phyloP scores from a whole-genome alignment of 2,329 filamentous ascomycete species.

The Cladophialophora psammophila region DNA sequence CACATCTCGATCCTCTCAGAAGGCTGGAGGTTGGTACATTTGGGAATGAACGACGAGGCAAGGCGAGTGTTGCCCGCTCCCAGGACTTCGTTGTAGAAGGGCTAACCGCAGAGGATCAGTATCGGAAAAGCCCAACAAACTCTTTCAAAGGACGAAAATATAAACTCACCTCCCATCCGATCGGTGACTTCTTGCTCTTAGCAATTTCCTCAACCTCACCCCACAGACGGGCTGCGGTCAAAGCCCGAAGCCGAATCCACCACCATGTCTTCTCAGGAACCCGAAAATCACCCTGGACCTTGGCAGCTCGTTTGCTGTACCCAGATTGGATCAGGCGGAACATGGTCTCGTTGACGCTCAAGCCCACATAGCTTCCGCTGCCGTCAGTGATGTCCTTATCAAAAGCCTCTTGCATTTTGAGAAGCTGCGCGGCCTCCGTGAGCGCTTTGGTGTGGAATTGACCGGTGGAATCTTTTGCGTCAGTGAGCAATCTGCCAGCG shows the following conservation, averaged over 20 bases:
- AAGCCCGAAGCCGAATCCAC: constrained; percentile 84
- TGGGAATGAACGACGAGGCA: constrained; percentile 83
- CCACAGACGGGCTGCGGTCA: constrained; percentile 92
- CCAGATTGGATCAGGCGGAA: constrained; percentile 85
- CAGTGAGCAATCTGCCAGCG: constrained; percentile 80
- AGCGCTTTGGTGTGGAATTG: constrained; percentile 75
- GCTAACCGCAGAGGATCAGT: constrained; percentile 56
- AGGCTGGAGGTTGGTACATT: constrained; percentile 75
- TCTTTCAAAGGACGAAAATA: constrained; percentile 18
- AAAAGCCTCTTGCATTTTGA: constrained; percentile 85
- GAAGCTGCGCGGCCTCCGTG: constrained; percentile 78
- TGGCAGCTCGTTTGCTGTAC: constrained; percentile 83
- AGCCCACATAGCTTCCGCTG: constrained; percentile 73
- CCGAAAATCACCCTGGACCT: constrained; percentile 90
- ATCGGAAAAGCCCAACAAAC: constrained; percentile 23
- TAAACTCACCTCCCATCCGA: constrained; percentile 86
- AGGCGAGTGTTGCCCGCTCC: constrained; percentile 89
- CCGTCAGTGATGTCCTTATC: constrained; percentile 77
- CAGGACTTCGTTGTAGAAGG: constrained; percentile 89
- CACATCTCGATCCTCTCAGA: constrained; percentile 87
- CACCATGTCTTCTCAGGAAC: constrained; percentile 88
- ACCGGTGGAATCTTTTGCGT: constrained; percentile 76
- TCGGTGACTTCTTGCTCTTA: constrained; percentile 79
- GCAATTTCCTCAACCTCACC: constrained; percentile 86
- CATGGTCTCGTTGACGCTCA: constrained; percentile 90